phyloP scores from a whole-genome alignment of 441 rosid species.

The Aquilaria agallochum region DNA sequence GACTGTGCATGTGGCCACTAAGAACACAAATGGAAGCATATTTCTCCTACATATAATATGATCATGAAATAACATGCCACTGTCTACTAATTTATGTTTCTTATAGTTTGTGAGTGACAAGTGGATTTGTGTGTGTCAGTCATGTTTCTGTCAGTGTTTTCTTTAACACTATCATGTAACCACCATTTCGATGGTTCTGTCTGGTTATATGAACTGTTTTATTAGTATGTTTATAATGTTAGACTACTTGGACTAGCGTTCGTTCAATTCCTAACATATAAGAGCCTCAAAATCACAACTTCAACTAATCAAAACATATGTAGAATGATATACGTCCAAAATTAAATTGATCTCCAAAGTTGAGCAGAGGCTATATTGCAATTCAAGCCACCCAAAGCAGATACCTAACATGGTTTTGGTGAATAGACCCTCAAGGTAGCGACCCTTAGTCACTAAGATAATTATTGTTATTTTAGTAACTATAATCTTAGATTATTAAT shows the following conservation, averaged over 20 bases:
- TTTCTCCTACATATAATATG: no score
- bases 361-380: no score
- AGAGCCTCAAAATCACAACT: slow-evolving; percentile 3
- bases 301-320: neutral
- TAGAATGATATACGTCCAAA: neutral
- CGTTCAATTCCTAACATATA: neutral
- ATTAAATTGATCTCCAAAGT: no score
- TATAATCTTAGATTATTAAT: no score
- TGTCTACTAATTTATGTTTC: no score
- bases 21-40: no score
- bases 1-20: slow-evolving; percentile 50
- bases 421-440: no score
- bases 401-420: no score
- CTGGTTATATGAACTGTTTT: slow-evolving; percentile 17
- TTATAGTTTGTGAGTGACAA: no score
- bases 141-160: slow-evolving; percentile 6
- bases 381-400: neutral
- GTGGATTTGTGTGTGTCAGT: slow-evolving; percentile 2
- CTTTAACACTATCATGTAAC: slow-evolving; percentile 11
- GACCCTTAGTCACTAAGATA: no score
- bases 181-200: slow-evolving; percentile 15
- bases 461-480: no score
- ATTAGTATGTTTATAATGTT: slow-evolving; percentile 5
- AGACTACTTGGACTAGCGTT: neutral
- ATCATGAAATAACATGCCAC: no score